Base-by-base conservation (phyloP, 1,284 basidiomycete genomes). In the Kalmanozyma brasiliensis region DNA sequence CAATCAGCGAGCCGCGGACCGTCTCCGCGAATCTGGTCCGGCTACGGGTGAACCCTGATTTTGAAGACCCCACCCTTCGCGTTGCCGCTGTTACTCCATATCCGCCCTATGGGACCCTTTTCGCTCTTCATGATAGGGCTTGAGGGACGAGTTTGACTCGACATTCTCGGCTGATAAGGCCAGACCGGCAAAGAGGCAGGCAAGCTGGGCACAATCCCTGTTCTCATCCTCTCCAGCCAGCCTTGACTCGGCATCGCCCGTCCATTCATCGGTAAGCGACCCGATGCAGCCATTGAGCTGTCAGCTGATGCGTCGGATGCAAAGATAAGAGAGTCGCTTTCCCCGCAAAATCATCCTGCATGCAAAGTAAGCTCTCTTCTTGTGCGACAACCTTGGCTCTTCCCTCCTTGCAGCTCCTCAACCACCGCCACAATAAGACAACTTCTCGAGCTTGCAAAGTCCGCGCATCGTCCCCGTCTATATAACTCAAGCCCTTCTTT, bases 381-480 rank as follows among this genome's bases (percentile, higher is more conserved):
- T 32, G 17, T 32, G 19, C 43, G 20, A 14, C 30, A 5, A n/a
- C 14, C 30, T 19, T 26, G 47, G 33, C 40, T 29, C n/a, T n/a
- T n/a, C n/a, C n/a, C n/a, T n/a, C n/a, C n/a, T n/a, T n/a, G n/a
- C n/a, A n/a, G n/a, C n/a, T n/a, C n/a, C n/a, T n/a, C n/a, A n/a
- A n/a, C n/a, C n/a, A n/a, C n/a, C n/a, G n/a, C n/a, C n/a, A n/a
- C n/a, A n/a, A n/a, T n/a, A n/a, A n/a, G n/a, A n/a, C n/a, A n/a
- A n/a, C n/a, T n/a, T n/a, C n/a, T n/a, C n/a, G 30, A 42, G 41
- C 42, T 44, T 32, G 19, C 14, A 20, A 32, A 16, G 14, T 41
- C 62, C 62, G 62, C 62, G 62, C 62, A 42, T 49, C 22, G 17
- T 22, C 9, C 38, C 62, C 62, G 62, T 29, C 36, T 52, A 58